Conservation (phyloP, 164 flowering plant species). For the Umbilicus rupestris region DNA sequence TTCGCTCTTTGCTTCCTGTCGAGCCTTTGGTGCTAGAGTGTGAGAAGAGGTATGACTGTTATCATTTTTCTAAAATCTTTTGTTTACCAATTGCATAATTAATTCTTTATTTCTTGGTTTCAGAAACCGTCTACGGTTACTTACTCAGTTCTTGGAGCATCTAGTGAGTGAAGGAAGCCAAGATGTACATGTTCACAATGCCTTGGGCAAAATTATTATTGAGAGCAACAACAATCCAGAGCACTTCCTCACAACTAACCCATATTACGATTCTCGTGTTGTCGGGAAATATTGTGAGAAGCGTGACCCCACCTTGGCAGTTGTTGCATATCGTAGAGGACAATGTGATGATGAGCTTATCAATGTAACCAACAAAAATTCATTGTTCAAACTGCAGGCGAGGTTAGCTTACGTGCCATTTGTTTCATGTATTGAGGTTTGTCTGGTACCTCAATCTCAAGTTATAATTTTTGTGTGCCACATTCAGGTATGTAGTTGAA, state of each 20-base stretch:
- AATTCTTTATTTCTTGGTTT: conserved; percentile 13
- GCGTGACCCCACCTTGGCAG: conserved; percentile 98
- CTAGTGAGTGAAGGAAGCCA: conserved; percentile 99
- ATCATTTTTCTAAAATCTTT: not conserved
- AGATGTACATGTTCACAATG: conserved; percentile 99
- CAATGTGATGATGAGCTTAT: conserved; percentile 99
- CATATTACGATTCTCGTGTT: conserved; percentile 96
- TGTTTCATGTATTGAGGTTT: not conserved
- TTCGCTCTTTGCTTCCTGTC: conserved; percentile 93
- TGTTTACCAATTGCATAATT: conserved; percentile 8
- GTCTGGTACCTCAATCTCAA: not conserved
- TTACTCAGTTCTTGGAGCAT: conserved; percentile 98
- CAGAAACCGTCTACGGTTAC: conserved; percentile 96
- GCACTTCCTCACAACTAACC: conserved; percentile 98
- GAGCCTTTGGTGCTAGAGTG: conserved; percentile 98
- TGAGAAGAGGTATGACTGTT: conserved; percentile 71
- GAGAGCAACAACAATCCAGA: conserved; percentile 99
- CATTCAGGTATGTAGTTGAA: conserved; percentile 90
- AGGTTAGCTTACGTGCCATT: conserved; percentile 42
- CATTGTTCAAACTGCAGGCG: conserved; percentile 93
- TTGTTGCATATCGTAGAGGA: conserved; percentile 95
- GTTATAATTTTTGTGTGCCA: conserved; percentile 1
- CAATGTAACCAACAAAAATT: conserved; percentile 92
- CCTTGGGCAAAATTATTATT: conserved; percentile 95
- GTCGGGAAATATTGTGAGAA: conserved; percentile 99